phyloP scores from a whole-genome alignment of 106 monocot species.

The Acorus gramineus region DNA sequence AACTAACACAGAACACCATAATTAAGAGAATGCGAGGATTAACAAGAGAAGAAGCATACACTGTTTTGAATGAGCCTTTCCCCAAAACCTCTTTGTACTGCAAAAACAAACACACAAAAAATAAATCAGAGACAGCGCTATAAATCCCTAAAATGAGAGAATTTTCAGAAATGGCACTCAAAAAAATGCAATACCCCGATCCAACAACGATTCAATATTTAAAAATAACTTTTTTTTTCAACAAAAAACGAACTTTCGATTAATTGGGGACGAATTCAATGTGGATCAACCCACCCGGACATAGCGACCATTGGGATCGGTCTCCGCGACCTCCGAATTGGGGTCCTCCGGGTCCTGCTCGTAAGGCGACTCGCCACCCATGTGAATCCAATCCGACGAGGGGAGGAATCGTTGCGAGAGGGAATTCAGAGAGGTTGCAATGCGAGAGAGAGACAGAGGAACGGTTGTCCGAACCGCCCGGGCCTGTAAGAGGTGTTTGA shows the following conservation, averaged over 20 bases:
- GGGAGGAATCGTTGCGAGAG: too few species aligned
- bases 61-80: conserved; percentile 63
- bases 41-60: conserved; percentile 30
- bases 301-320: conserved; percentile 40
- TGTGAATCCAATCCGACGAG: too few species aligned
- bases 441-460: too few species aligned
- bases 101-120: background rate
- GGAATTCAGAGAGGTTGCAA: too few species aligned
- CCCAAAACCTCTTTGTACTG: conserved; percentile 53
- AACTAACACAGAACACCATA: too few species aligned
- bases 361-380: background rate
- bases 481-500: too few species aligned
- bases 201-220: background rate
- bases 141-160: too few species aligned
- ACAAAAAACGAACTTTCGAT: background rate
- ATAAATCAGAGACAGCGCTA: too few species aligned
- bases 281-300: conserved; percentile 24
- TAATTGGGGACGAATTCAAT: background rate
- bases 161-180: too few species aligned
- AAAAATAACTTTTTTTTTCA: background rate
- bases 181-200: background rate
- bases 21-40: background rate
- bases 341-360: conserved; percentile 13
- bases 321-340: conserved; percentile 29
- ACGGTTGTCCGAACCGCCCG: too few species aligned